Percentiles rank a stretch among this genome's conserved stretches.
Evolutionary conservation across 805 yeast genomes (phyloP).

Genomic region (Kodamaea laetipori): DNA sequence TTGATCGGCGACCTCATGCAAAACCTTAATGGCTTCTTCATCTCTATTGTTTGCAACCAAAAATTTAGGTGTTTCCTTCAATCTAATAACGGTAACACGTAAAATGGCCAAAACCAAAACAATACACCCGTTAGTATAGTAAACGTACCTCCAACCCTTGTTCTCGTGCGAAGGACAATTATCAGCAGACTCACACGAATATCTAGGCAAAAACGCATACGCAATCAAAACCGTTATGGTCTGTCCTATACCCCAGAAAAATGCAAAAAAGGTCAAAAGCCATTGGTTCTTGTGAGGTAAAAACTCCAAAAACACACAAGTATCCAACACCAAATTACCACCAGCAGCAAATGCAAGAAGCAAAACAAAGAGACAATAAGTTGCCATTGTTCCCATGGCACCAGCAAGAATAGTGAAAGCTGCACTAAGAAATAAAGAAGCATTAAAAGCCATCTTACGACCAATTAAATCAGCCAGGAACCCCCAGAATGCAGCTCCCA

Average conservation of each 20-base stretch:
- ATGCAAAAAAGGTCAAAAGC: constrained; percentile 50
- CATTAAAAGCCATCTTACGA: constrained; percentile 23
- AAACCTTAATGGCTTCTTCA: constrained; percentile 46
- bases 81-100: constrained; percentile 34
- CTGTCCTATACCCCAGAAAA: constrained; percentile 50
- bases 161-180: constrained; percentile 49
- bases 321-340: constrained; percentile 58
- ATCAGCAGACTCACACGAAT: constrained; percentile 44
- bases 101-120: constrained; percentile 41
- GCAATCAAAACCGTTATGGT: constrained; percentile 52
- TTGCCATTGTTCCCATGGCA: constrained; percentile 50
- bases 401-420: constrained; percentile 56
- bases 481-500: constrained; percentile 61
- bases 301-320: constrained; percentile 54
- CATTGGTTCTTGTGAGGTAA: constrained; percentile 54
- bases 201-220: constrained; percentile 57
- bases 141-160: constrained; percentile 63
- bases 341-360: constrained; percentile 51
- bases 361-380: constrained; percentile 52
- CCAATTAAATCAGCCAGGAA: constrained; percentile 42
- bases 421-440: constrained; percentile 50
- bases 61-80: constrained; percentile 60
- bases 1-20: constrained; percentile 45
- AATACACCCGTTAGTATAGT: constrained; percentile 49
- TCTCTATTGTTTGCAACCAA: constrained; percentile 54